Evolutionary conservation across 2,329 filamentous ascomycete genomes (phyloP).

Genomic region (Aspergillus sp.): DNA sequence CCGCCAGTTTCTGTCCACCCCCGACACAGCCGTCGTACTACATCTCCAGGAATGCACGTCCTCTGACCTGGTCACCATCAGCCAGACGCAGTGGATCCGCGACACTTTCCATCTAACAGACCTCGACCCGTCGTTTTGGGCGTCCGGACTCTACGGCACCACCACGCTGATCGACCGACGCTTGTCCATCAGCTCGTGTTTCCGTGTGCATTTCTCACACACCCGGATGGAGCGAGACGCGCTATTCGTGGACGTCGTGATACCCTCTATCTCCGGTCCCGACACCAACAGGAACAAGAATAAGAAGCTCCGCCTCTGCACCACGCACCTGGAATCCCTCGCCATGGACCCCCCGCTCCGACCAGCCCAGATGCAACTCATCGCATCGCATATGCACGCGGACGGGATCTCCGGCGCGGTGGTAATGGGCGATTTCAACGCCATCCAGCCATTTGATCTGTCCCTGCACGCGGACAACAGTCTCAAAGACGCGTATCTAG

Average conservation of each 20-base stretch:
- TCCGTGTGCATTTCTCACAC: constrained; percentile 9
- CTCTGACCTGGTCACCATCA: constrained; percentile 4
- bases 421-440: constrained; percentile 8
- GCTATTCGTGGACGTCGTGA: constrained; percentile 7
- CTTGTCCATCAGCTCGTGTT: neutral
- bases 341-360: constrained; percentile 6
- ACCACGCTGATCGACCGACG: neutral
- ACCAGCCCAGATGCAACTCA: constrained; percentile 4
- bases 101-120: constrained; percentile 6
- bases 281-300: neutral
- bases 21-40: neutral
- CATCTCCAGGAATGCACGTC: constrained; percentile 8
- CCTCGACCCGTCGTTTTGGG: constrained; percentile 3
- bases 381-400: constrained; percentile 1
- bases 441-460: constrained; percentile 10
- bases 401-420: neutral
- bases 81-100: constrained; percentile 2
- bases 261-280: neutral
- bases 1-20: neutral
- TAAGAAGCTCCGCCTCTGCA: constrained; percentile 6
- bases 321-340: constrained; percentile 10
- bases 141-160: constrained; percentile 7
- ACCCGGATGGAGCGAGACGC: constrained; percentile 12
- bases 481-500: constrained; percentile 11
- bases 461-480: constrained; percentile 4